Base-by-base conservation (phyloP, 169 alveolate species). In the Babesia sp. region DNA sequence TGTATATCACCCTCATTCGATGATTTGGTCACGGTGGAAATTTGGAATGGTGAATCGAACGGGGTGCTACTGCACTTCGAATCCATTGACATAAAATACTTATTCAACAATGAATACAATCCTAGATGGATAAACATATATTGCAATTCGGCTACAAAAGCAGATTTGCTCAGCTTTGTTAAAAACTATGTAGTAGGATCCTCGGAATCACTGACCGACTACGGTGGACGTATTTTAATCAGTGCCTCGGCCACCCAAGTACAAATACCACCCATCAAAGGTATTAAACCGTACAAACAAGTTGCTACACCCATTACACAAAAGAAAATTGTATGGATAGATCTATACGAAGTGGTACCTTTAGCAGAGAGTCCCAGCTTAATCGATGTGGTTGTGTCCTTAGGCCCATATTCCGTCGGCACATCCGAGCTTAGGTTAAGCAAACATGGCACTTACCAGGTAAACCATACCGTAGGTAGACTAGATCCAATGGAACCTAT, bases 381-480 rank as follows among this genome's bases (percentile, higher is more conserved):
- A 11, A 56, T 87, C 9, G 64, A 79, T 5, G 64, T 87, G 28
- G 83, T 56, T 9, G 75, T 84, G 31, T 67, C 87, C 24, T 75
- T 84, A 26, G 93, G 93, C 33, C 92, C 92, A 26, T 85, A 84
- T 57, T 81, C 81, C 42, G 74, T 73, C 11, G 22, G 68, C 31
- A 71, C 84, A 56, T 28, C 71, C 12, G 60, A 36, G 18, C 44
- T 67, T 50, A 41, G 14, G 20, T 1, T 73, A 26, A 53, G 42
- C 42, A 24, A 37, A 18, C 66, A 81, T 24, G 66, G 73, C 81
- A 86, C 77, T 5, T 90, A 91, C 79, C 75, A 83, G 36, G 68
- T 93, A 31, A 86, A 91, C 36, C 93, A 91, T 36, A 70, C 37
- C 20, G 76, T 71, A 1, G 97, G 97, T 2, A 55, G 97, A 44